phyloP scores from a whole-genome alignment of 305 asterid species.

The Plantago coronopus region DNA sequence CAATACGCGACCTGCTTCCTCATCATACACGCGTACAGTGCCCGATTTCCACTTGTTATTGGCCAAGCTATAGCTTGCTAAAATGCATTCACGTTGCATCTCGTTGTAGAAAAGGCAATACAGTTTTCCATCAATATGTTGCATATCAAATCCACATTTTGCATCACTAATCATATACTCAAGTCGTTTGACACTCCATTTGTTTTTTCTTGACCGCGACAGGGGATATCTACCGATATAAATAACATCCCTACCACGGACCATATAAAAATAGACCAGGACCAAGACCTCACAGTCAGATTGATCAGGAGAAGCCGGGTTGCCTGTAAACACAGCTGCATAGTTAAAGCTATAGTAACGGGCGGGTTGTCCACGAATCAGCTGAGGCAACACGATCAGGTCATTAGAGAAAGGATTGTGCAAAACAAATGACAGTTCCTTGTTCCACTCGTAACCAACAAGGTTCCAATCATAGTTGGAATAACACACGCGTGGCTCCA shows the following conservation, averaged over 20 bases:
- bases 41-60: neutral
- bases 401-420: neutral
- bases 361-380: neutral
- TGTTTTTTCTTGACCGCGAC: too few relatives aligned
- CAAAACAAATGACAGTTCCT: neutral
- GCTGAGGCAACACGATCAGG: neutral
- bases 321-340: neutral
- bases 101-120: neutral
- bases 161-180: too few relatives aligned
- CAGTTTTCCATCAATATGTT: conserved; percentile 2
- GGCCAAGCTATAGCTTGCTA: neutral
- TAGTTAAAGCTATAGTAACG: too few relatives aligned
- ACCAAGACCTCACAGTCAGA: neutral
- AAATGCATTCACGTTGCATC: neutral
- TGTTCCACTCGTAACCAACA: neutral
- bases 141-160: neutral
- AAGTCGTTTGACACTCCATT: too few relatives aligned
- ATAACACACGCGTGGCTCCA: neutral
- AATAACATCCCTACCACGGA: too few relatives aligned
- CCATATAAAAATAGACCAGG: neutral
- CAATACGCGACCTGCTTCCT: too few relatives aligned
- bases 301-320: neutral
- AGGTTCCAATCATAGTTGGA: neutral
- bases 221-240: too few relatives aligned
- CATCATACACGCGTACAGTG: too few relatives aligned